Evolutionary conservation across 1,284 basidiomycete genomes (phyloP), one percentile per base, ranked within the genome.

Genomic region (Anthracocystis setariae): DNA sequence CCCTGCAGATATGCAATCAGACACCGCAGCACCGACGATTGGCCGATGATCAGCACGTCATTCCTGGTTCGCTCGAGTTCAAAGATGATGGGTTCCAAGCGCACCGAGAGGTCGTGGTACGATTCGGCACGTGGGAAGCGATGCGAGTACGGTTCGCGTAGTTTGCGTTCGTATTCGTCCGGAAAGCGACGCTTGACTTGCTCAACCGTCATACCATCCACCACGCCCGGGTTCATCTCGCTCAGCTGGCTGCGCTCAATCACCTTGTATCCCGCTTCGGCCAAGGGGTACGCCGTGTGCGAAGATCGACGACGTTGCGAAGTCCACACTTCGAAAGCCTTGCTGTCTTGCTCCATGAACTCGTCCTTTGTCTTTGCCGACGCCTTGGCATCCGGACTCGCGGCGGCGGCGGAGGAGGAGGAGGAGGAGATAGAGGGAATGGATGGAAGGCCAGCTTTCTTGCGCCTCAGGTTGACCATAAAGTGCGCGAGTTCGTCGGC

Each of bases 21-120:
- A 84, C 95, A 99, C 24, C 96, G 90, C 78, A 98, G 94, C 79
- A 98, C 96, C n/a, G 92, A 95, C 7, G 94, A 93, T 81, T 93
- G 92, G 0, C 90, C 91, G 29, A 84, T 83, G 67, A 84, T 83
- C 15, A 85, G 77, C 38, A 85, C 85, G 82, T 93, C 92, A 74
- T 91, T 89, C 76, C 89, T 88, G 73, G 90, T 89, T 33, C 91
- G 86, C 83, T 93, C 92, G 27, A 93, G 85, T 82, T 93, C 92
- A 74, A 93, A 88, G 59, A 94, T 89, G 59, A 91, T 88, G 0
- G 91, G 91, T 79, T 93, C 92, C 21, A 94, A 85, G 35, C 83
- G 68, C 35, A 74, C 50, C 20, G 65, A 60, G 3, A 93, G 85
- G 80, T 92, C 91, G 83, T 92, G 96, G 82, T 98, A 98, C 93